phyloP scores from a whole-genome alignment of 768 basidiomycete genomes.

The Butyriboletus loyo region DNA sequence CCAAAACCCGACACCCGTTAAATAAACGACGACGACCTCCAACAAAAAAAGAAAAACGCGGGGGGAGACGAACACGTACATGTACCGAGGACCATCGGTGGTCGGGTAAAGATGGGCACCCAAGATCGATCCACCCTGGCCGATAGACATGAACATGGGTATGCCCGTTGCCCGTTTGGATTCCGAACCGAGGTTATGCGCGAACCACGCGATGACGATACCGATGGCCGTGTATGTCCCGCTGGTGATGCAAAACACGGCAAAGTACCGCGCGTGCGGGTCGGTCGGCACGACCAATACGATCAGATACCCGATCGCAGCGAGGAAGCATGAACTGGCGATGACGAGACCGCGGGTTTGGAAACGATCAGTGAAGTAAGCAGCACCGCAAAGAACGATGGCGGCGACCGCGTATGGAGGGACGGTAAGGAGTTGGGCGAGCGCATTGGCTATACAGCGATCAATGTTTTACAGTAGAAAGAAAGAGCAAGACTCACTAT shows the following conservation, averaged over 20 bases:
- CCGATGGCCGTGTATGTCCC: conserved; percentile 79
- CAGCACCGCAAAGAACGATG: conserved; percentile 54
- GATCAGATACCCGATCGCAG: conserved; percentile 53
- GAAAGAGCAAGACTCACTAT: conserved; percentile 50
- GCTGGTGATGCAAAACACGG: conserved; percentile 71
- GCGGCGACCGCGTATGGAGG: conserved; percentile 78
- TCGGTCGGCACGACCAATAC: conserved; percentile 54
- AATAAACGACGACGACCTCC: too few species aligned
- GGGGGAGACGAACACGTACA: conserved; percentile 38
- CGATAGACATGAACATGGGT: conserved; percentile 77
- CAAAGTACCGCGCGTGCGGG: conserved; percentile 68
- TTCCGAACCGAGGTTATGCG: conserved; percentile 76
- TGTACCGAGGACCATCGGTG: conserved; percentile 61
- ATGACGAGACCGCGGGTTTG: conserved; percentile 53
- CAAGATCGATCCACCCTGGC: conserved; percentile 73
- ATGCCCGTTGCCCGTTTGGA: conserved; percentile 75
- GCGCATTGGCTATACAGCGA: conserved; percentile 48
- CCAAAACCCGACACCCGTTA: not conserved
- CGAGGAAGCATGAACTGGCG: conserved; percentile 27
- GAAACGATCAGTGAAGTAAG: conserved; percentile 62
- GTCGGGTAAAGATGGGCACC: conserved; percentile 72
- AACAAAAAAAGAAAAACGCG: not conserved
- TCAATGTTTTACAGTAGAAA: not conserved
- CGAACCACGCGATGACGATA: conserved; percentile 73
- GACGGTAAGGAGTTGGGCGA: conserved; percentile 72